Evolutionary conservation across 441 rosid genomes (phyloP).

Genomic region (Populus hybrid): DNA sequence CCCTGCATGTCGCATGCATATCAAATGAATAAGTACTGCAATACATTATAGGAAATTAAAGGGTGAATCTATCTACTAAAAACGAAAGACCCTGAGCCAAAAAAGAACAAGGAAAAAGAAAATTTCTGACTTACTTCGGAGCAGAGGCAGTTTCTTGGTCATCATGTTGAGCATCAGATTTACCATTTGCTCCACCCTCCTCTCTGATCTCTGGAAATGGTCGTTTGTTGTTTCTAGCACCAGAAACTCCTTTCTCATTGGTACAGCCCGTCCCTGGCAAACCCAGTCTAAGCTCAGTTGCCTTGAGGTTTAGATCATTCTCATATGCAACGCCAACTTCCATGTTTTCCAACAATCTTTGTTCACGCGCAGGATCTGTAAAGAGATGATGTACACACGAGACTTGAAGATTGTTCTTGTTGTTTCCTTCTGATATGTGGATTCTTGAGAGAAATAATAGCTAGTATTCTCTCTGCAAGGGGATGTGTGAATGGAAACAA

Average conservation of each 20-base stretch:
- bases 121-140: constrained; percentile 51
- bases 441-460: not conserved
- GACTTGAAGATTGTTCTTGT: not conserved
- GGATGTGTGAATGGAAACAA: constrained; percentile 20
- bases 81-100: not conserved
- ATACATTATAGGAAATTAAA: no score
- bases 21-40: not conserved
- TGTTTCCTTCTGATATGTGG: not conserved
- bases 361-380: not conserved
- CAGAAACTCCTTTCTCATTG: constrained; percentile 28
- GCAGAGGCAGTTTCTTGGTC: constrained; percentile 37
- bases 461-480: not conserved
- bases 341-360: constrained; percentile 17
- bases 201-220: constrained; percentile 28
- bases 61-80: not conserved
- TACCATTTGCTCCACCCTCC: constrained; percentile 18
- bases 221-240: constrained; percentile 54
- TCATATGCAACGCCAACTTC: constrained; percentile 35
- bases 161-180: constrained; percentile 26
- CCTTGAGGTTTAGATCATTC: constrained; percentile 62
- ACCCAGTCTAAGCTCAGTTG: constrained; percentile 79
- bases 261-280: constrained; percentile 56
- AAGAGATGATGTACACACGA: not conserved
- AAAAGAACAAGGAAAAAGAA: not conserved
- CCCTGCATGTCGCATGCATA: constrained; percentile 37